Percentiles rank a stretch among this genome's conserved stretches.
Evolutionary conservation across 2,329 filamentous ascomycete species (phyloP).

Genomic region (Diaporthe caulivora): DNA sequence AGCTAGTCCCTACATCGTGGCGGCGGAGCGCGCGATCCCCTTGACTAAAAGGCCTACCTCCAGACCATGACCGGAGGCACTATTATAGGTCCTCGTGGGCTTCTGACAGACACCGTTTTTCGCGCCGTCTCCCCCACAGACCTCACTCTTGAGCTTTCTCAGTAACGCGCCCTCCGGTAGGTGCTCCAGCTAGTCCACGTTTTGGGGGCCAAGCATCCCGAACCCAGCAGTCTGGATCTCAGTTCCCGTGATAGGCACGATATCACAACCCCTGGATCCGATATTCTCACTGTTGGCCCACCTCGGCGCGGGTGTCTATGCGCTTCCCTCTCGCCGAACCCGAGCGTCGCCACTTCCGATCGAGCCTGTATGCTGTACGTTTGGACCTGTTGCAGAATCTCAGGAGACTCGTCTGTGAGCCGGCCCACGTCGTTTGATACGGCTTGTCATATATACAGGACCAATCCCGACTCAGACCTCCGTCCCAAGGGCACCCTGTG

Average conservation of each 20-base stretch:
- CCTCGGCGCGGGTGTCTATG: slow-evolving; percentile 5
- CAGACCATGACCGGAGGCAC: slow-evolving; percentile 15
- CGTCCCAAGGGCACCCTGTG: background rate
- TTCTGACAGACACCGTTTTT: slow-evolving; percentile 16
- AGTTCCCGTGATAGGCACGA: slow-evolving; percentile 12
- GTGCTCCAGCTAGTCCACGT: slow-evolving; percentile 32
- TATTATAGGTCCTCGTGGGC: slow-evolving; percentile 15
- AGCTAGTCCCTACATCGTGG: background rate
- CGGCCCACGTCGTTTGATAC: background rate
- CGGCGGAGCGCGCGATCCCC: slow-evolving; percentile 15
- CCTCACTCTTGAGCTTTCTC: slow-evolving; percentile 30
- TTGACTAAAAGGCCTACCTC: slow-evolving; percentile 11
- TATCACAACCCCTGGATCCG: background rate
- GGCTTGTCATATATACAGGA: slow-evolving; percentile 10
- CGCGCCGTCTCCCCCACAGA: slow-evolving; percentile 35
- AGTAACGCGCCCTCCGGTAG: slow-evolving; percentile 29
- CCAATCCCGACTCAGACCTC: background rate
- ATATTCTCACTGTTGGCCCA: slow-evolving; percentile 7
- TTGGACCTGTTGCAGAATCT: slow-evolving; percentile 14
- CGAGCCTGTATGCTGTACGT: slow-evolving; percentile 27
- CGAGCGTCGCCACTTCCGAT: slow-evolving; percentile 24
- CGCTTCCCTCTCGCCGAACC: background rate
- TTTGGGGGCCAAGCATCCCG: background rate
- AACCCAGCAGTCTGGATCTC: slow-evolving; percentile 22
- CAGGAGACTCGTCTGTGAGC: background rate